Base-by-base conservation (phyloP, 1,139 yeast genomes). In the Candida frijolesensis region DNA sequence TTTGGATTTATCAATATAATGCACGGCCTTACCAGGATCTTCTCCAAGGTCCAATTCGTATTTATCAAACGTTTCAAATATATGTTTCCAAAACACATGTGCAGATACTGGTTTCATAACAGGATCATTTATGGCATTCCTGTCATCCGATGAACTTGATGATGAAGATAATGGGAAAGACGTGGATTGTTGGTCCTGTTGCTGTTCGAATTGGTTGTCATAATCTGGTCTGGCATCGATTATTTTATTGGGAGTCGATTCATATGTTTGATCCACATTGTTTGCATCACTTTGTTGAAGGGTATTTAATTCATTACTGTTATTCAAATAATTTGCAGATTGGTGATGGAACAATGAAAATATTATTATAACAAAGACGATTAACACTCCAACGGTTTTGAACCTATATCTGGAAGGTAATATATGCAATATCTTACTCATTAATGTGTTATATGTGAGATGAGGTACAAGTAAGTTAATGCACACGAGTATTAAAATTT, bases 81-180 rank as follows among this genome's bases (percentile, higher is more conserved):
- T 57, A 6, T 54, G 44, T n/a, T 58, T 57, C 68, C 70, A 66
- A 45, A 65, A 65, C 11, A 49, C 48, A 49, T 61, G 66, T 32
- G 60, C 54, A 9, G 29, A n/a, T 4, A 40, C 34, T 40, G 43
- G 43, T 29, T 15, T 40, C 33, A 25, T 60, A 60, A 44, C 56
- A 58, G 16, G 41, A 16, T 11, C 16, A 7, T 7, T 30, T 16
- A 25, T 33, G 16, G 16, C 18, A 42, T 34, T 14, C 14, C 6
- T 9, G 14, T n/a, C 37, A 34, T 3, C 6, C 14, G 37, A n/a
- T 14, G 18, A 34, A 4, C 37, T n/a, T 33, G 22, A 42, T 7
- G 42, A 16, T 19, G 38, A 18, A 2, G 48, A 30, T 8, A 19
- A 34, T 34, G 40, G 14, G 11, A 16, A 37, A 6, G 38, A 18